Conservation (phyloP, 805 yeast genomes). For the Saccharomycopsis oosterbeekiorum region DNA sequence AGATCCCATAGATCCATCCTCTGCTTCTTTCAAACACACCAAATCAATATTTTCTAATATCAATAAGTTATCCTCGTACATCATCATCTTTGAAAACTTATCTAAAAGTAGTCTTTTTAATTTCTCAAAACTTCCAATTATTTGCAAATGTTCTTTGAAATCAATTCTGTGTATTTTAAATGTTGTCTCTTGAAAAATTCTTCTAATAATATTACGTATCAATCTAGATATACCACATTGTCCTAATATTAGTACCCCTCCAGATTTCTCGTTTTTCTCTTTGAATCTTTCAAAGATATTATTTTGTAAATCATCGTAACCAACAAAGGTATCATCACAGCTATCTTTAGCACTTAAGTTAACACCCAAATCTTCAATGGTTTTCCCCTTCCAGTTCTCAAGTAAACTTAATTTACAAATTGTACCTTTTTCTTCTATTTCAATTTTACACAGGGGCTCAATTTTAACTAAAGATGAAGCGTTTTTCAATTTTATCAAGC, state of each 20-base stretch:
- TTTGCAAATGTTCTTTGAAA: constrained; percentile 50
- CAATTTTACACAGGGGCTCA: background rate
- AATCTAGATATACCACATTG: constrained; percentile 79
- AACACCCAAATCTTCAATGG: constrained; percentile 6
- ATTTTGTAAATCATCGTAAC: constrained; percentile 39
- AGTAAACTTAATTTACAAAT: background rate
- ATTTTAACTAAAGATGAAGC: background rate
- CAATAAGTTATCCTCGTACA: constrained; percentile 72
- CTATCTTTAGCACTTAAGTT: background rate
- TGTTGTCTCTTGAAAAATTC: constrained; percentile 32
- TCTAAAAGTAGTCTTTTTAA: constrained; percentile 36
- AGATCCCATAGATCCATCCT: constrained; percentile 23
- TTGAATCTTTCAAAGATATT: constrained; percentile 32
- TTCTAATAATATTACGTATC: constrained; percentile 34
- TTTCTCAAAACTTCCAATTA: constrained; percentile 31
- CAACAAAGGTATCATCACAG: constrained; percentile 30
- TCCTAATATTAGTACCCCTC: constrained; percentile 59
- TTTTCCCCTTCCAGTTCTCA: background rate
- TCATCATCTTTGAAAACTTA: constrained; percentile 36
- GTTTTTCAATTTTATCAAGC: background rate
- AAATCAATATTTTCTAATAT: constrained; percentile 73
- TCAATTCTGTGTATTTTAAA: constrained; percentile 38
- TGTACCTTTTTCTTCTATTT: background rate
- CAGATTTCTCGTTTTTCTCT: constrained; percentile 29
- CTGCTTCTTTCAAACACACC: constrained; percentile 55